Evolutionary conservation across 2,329 filamentous ascomycete species (phyloP).

Genomic region (Penicillium thymicola): DNA sequence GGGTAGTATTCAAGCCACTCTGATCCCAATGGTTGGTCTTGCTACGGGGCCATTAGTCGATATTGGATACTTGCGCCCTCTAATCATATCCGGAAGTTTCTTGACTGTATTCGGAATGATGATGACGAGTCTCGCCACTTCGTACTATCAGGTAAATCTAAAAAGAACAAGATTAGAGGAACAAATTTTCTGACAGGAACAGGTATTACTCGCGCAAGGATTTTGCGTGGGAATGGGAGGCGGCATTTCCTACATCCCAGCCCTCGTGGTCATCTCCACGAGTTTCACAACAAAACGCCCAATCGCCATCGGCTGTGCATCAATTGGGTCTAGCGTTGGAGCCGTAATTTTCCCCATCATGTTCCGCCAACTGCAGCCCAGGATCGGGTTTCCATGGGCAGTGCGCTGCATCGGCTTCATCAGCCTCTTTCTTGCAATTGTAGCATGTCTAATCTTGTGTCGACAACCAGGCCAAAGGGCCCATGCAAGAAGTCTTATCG

Average conservation of each 20-base stretch:
- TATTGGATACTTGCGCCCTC: conserved; percentile 41
- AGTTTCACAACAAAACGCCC: conserved; percentile 47
- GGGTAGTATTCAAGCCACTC: conserved; percentile 46
- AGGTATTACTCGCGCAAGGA: conserved; percentile 48
- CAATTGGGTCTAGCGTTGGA: conserved; percentile 57
- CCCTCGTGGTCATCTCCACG: conserved; percentile 30
- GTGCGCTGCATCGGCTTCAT: conserved; percentile 57
- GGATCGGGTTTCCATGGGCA: conserved; percentile 59
- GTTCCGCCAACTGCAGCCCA: conserved; percentile 52
- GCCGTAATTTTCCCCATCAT: conserved; percentile 60
- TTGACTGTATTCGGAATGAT: conserved; percentile 36
- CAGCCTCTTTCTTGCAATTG: conserved; percentile 40
- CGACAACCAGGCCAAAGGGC: conserved; percentile 37
- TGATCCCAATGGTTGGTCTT: conserved; percentile 48
- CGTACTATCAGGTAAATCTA: conserved; percentile 28
- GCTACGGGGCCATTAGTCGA: conserved; percentile 51
- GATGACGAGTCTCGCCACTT: conserved; percentile 29
- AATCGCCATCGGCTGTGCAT: conserved; percentile 56
- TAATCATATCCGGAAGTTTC: conserved; percentile 43
- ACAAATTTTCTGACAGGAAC: neutral
- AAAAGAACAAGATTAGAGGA: neutral
- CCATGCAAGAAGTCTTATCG: conserved; percentile 40
- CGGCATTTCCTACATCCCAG: conserved; percentile 33
- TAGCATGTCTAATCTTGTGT: conserved; percentile 38
- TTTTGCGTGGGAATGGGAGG: conserved; percentile 33